phyloP scores from a whole-genome alignment of 352 stramenopile genomes.

The Phytophthora sojae region DNA sequence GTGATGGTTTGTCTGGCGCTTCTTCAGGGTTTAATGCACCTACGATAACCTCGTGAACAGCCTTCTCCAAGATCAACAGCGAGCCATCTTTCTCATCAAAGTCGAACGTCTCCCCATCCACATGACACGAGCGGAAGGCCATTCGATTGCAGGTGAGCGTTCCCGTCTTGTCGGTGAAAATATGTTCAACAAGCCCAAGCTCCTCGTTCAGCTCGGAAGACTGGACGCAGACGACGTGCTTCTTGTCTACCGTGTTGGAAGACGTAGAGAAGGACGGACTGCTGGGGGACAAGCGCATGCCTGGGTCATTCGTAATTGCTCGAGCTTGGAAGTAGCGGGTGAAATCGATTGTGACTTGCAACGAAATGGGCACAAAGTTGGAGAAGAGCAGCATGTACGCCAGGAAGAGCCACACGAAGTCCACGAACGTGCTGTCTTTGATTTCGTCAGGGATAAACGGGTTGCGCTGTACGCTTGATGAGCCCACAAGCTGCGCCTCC shows the following conservation, averaged over 20 bases:
- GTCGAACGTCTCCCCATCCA: slow-evolving; percentile 78
- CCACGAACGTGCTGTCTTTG: slow-evolving; percentile 39
- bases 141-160: slow-evolving; percentile 95
- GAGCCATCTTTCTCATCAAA: slow-evolving; percentile 41
- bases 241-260: slow-evolving; percentile 33
- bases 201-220: slow-evolving; percentile 92
- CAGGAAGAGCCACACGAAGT: slow-evolving; percentile 66
- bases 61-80: slow-evolving; percentile 36
- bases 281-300: slow-evolving; percentile 60
- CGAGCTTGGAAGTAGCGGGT: slow-evolving; percentile 84
- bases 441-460: slow-evolving; percentile 55
- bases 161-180: slow-evolving; percentile 96
- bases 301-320: slow-evolving; percentile 73
- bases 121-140: slow-evolving; percentile 93
- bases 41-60: slow-evolving; percentile 14
- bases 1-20: slow-evolving; percentile 1
- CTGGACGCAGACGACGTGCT: slow-evolving; percentile 69
- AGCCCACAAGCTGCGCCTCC: slow-evolving; percentile 46
- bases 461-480: slow-evolving; percentile 40
- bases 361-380: slow-evolving; percentile 93
- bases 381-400: slow-evolving; percentile 93
- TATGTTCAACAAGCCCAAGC: slow-evolving; percentile 95
- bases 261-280: slow-evolving; percentile 13
- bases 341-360: slow-evolving; percentile 92
- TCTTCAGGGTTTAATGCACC: slow-evolving; percentile 7